Percentiles rank a stretch among this genome's conserved stretches.
Evolutionary conservation across 805 yeast species (phyloP).

Genomic region (Lipomyces oligophaga): DNA sequence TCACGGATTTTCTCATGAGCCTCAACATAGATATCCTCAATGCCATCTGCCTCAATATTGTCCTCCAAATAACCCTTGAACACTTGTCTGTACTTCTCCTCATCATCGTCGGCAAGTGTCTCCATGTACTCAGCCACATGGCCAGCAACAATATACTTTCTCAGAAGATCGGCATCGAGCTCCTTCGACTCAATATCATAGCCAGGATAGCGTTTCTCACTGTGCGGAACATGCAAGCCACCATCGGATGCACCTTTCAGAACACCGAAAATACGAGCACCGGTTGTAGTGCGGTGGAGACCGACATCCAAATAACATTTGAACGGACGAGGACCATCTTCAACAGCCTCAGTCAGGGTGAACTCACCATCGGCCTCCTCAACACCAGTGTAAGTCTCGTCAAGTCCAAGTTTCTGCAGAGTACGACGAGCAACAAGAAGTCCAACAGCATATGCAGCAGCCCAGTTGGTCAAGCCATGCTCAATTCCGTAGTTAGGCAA

Average conservation of each 20-base stretch:
- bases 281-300: conserved; percentile 99
- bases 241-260: conserved; percentile 99
- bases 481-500: conserved; percentile 95
- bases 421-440: conserved; percentile 98
- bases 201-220: conserved; percentile 99
- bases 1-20: conserved; percentile 97
- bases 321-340: conserved; percentile 99
- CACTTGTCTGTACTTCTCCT: conserved; percentile 95
- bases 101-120: conserved; percentile 99
- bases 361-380: conserved; percentile 99
- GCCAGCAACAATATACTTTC: conserved; percentile 99
- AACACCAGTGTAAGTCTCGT: conserved; percentile 97
- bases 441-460: conserved; percentile 99
- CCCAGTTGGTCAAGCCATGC: conserved; percentile 99
- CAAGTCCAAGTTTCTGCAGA: conserved; percentile 93
- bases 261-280: conserved; percentile 99
- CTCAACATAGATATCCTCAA: conserved; percentile 90
- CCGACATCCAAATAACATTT: conserved; percentile 99
- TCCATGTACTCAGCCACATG: conserved; percentile 99
- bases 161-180: conserved; percentile 92
- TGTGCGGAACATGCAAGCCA: conserved; percentile 99
- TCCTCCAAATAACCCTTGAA: conserved; percentile 96
- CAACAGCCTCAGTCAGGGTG: conserved; percentile 97
- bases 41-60: conserved; percentile 92
- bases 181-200: conserved; percentile 99